These are phyloP conservation scores for Elaeis oleifera DNA, from an alignment of 202 grass and related monocot genomes.

Conservation along the genomic window DNA sequence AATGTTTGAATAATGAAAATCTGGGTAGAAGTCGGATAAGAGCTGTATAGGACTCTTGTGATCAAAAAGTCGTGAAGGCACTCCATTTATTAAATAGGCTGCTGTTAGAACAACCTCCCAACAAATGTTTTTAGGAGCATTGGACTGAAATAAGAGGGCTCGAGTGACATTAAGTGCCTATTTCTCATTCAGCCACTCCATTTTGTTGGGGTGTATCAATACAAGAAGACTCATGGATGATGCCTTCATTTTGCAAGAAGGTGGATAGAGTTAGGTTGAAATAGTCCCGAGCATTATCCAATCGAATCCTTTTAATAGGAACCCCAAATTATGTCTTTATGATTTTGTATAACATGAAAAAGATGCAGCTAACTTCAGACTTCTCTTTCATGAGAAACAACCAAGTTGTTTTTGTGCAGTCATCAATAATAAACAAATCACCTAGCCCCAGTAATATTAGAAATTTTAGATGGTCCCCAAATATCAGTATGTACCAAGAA, in stretches of 20 bases:
- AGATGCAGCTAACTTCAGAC: too few species aligned
- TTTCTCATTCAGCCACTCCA: conserved; percentile 12
- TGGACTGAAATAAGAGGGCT: conserved; percentile 19
- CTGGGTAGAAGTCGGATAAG: background rate
- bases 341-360: background rate
- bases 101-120: background rate
- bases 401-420: too few species aligned
- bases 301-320: background rate
- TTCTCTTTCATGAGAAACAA: too few species aligned
- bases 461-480: too few species aligned
- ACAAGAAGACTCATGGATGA: conserved; percentile 16
- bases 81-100: conserved; percentile 10
- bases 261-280: background rate
- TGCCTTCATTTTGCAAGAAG: background rate
- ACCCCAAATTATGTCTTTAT: conserved; percentile 3
- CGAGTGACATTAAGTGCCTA: conserved; percentile 18
- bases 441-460: too few species aligned
- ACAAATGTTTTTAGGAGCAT: conserved; percentile 24
- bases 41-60: background rate
- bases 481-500: too few species aligned
- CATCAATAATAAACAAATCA: too few species aligned
- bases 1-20: background rate
- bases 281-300: conserved; percentile 1
- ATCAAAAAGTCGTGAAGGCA: conserved; percentile 1
- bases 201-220: conserved; percentile 11